Base-by-base conservation (phyloP, 805 yeast species). In the Nadsonia fulvescens region DNA sequence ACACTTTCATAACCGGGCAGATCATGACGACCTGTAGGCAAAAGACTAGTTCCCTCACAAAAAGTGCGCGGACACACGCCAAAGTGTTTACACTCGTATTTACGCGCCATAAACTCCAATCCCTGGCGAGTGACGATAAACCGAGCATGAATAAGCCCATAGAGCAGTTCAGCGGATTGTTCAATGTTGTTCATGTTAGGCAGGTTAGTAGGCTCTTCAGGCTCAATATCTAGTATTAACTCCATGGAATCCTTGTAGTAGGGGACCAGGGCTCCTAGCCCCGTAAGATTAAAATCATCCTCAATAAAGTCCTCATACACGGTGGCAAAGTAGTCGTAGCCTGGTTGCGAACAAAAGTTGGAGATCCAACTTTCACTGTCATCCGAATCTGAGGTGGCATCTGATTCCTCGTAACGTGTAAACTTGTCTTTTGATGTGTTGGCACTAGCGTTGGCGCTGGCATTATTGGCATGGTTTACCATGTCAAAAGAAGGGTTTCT, bases 241-340 rank as follows among this genome's bases (percentile, higher is more conserved):
- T 86, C 94, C 34, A 86, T 54, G 2, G 96, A 93, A 44, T 82
- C 93, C 42, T 86, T 58, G 49, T 83, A 89, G 46, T 72, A 78
- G 4, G 95, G 93, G 6, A 89, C 93, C 32, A 77, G 69, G 37
- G 72, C 64, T 16, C 75, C 62, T 27, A 89, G 60, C 1, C 96
- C 95, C 1, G 96, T 83, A 42, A 89, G 61, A 46, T 89, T 89
- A 61, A 89, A 89, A 38, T 89, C 96, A 50, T 89, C 98, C 41
- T 83, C 95, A 33, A 89, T 79, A 49, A 82, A 89, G 25, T 81
- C 94, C 24, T 77, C 81, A 1, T 82, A 63, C 5, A 89, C 93
- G 39, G 83, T 91, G 22, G 83, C 92, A 49, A 82, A 82, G 47
- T 72, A 86, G 44, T 89, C 91, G 46, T 78, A 86, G 13, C 86